Base-by-base conservation (phyloP, 495 filamentous ascomycete species). In the Tuber brumale region DNA sequence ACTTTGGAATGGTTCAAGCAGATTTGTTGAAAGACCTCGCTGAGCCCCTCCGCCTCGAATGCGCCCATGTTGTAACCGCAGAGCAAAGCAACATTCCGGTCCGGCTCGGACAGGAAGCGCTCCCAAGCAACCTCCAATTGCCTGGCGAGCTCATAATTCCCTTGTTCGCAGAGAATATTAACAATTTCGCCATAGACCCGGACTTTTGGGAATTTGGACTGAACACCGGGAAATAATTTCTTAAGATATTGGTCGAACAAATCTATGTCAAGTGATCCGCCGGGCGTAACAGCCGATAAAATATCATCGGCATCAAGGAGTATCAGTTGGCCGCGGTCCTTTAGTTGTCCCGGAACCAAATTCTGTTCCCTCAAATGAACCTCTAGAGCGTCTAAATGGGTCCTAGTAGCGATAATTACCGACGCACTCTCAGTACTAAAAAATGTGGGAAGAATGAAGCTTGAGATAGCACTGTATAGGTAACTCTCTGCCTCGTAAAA, bases 21-120 rank as follows among this genome's bases (percentile, higher is more conserved):
- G 41, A 84, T 83, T 69, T 79, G 75, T 39, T 81, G 75, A n/a
- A 84, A 84, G n/a, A 82, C 82, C 39, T 80, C 80, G 57, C 78
- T 82, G 71, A 82, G 76, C 48, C 78, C 76, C 37, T 83, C 80
- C n/a, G 76, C 74, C 69, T 78, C 75, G 72, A 84, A 84, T 42
- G 78, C 81, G 27, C 78, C 76, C 82, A 84, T 81, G 75, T 82
- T 75, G 75, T 84, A 84, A 39, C 82, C 82, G 74, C 82, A 84
- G 8, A 84, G 46, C n/a, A 84, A 75, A 8, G 76, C 77, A 48
- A 82, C 72, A 45, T 81, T 80, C 57, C 79, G 80, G 3, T 79
- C 81, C 43, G 44, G 72, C 21, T 71, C 39, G 35, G 78, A 45
- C 37, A 84, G 72, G 69, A 83, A 84, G 31, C 72, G 72, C 51